Evolutionary conservation across 129 eudicot species (phyloP).

Genomic region (Chrysanthemum seticuspe): DNA sequence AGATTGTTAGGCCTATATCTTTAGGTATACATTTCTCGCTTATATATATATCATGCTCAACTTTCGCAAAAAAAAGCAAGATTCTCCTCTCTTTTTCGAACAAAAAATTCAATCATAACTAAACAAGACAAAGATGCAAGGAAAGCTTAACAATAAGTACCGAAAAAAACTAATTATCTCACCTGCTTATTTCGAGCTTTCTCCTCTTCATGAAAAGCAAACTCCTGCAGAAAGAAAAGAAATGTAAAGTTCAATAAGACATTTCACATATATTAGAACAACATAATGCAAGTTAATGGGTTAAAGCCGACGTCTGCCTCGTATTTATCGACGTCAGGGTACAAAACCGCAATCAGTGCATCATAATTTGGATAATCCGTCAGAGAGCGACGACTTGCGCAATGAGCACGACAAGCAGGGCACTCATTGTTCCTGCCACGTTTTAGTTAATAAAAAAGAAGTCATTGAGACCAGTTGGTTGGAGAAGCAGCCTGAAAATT

Average conservation of each 20-base stretch:
- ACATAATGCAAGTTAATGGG: not conserved
- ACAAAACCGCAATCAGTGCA: constrained; percentile 40
- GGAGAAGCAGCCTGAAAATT: constrained; percentile 12
- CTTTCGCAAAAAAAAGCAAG: no score
- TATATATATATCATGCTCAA: no score
- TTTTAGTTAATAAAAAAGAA: constrained; percentile 5
- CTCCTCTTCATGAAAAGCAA: constrained; percentile 34
- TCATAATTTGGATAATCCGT: constrained; percentile 67
- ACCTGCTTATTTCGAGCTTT: constrained; percentile 41
- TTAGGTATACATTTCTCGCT: no score
- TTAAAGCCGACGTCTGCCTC: constrained; percentile 56
- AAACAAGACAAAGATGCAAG: no score
- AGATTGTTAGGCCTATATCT: no score
- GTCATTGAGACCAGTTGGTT: not conserved
- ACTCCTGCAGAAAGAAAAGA: constrained; percentile 38
- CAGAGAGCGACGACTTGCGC: constrained; percentile 70
- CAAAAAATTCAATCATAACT: no score
- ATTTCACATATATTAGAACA: not conserved
- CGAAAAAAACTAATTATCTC: not conserved
- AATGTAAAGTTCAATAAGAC: not conserved
- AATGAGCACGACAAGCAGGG: constrained; percentile 73
- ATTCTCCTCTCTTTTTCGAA: no score
- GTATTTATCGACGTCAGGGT: constrained; percentile 48
- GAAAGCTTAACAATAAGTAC: no score
- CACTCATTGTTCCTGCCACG: constrained; percentile 60